Conservation (phyloP, 441 rosid genomes). For the Brassica hybrid region DNA sequence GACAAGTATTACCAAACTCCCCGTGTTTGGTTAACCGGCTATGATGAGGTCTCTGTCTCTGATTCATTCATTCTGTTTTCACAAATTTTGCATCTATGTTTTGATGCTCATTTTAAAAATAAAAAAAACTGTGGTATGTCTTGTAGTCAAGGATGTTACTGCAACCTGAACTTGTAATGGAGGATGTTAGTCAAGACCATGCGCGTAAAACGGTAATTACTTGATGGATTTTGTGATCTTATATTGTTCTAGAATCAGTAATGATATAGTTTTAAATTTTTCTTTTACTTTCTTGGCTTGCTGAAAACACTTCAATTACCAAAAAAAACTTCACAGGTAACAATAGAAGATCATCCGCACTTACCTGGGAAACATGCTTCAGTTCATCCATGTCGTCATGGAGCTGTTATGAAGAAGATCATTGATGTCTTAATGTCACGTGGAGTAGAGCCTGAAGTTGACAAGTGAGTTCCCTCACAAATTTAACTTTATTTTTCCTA, state of each 20-base stretch:
- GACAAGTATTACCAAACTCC: constrained; percentile 99
- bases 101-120: neutral
- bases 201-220: constrained; percentile 81
- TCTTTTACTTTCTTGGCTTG: constrained; percentile 5
- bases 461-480: constrained; percentile 56
- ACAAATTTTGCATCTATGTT: constrained; percentile 3
- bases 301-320: neutral
- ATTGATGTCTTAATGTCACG: constrained; percentile 92
- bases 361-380: constrained; percentile 98
- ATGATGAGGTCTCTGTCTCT: constrained; percentile 87
- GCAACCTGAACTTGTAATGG: constrained; percentile 85
- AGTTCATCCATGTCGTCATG: constrained; percentile 96
- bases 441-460: constrained; percentile 99
- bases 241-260: neutral
- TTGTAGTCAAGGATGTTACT: constrained; percentile 86
- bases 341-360: constrained; percentile 97
- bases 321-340: constrained; percentile 60
- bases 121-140: constrained; percentile 24
- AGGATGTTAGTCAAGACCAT: constrained; percentile 96
- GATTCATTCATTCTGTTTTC: neutral
- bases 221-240: neutral
- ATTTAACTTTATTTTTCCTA: neutral
- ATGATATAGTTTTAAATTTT: neutral
- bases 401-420: constrained; percentile 98
- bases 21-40: constrained; percentile 99